Conservation (phyloP, 768 basidiomycete species). For the Naganishia randhawae region DNA sequence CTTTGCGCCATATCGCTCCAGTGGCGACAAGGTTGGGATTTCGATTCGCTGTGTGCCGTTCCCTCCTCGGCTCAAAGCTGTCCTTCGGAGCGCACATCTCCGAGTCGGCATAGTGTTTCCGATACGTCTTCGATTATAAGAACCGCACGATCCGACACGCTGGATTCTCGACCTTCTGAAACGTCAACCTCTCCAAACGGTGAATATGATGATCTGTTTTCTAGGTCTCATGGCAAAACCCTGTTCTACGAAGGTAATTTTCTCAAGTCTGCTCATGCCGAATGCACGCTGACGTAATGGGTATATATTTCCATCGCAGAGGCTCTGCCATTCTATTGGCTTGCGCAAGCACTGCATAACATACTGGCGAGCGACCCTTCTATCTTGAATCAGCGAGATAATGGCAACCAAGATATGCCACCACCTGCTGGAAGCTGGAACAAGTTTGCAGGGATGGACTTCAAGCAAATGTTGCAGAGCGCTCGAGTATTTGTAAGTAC, state of each 20-base stretch:
- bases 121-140: constrained; percentile 19
- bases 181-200: background rate
- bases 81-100: background rate
- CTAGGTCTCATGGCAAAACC: constrained; percentile 4
- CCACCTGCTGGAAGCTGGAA: background rate
- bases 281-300: background rate
- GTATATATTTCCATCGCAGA: constrained; percentile 29
- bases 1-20: constrained; percentile 28
- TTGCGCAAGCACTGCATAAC: constrained; percentile 49
- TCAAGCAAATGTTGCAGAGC: constrained; percentile 46
- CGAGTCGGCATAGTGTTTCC: constrained; percentile 16
- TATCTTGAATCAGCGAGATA: background rate
- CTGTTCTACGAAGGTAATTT: constrained; percentile 48
- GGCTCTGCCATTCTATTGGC: constrained; percentile 53
- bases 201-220: constrained; percentile 31
- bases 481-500: constrained; percentile 42
- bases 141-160: constrained; percentile 5
- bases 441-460: constrained; percentile 36
- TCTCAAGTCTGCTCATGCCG: background rate
- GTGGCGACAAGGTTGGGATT: constrained; percentile 54
- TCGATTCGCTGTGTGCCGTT: constrained; percentile 46
- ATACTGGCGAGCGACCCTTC: constrained; percentile 39
- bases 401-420: background rate
- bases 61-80: constrained; percentile 25
- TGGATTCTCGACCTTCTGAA: background rate